These are phyloP conservation scores for Aspergillus sp. DNA, from an alignment of 2,329 filamentous ascomycete species.

Conservation along the genomic window DNA sequence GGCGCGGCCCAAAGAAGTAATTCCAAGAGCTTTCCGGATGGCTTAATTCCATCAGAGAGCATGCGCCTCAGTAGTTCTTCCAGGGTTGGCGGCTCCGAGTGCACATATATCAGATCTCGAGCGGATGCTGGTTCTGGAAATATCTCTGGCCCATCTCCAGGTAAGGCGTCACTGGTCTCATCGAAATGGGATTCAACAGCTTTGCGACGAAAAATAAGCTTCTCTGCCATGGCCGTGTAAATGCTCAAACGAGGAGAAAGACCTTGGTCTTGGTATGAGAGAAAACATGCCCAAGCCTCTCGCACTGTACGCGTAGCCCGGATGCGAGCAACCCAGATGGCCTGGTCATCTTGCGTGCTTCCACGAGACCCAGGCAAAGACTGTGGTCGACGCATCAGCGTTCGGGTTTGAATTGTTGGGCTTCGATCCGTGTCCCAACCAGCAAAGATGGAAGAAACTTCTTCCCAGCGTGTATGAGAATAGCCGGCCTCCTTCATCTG, in stretches of 20 bases:
- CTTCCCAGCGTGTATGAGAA: slow-evolving; percentile 44
- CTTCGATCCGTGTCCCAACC: slow-evolving; percentile 59
- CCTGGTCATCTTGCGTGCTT: slow-evolving; percentile 15
- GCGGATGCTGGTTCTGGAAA: slow-evolving; percentile 50
- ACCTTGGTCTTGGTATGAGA: slow-evolving; percentile 46
- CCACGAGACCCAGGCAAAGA: slow-evolving; percentile 11
- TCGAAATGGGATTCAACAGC: slow-evolving; percentile 17
- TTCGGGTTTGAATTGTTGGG: slow-evolving; percentile 56
- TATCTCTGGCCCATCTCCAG: slow-evolving; percentile 53
- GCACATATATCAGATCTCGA: slow-evolving; percentile 52
- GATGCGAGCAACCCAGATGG: slow-evolving; percentile 53
- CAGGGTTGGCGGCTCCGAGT: slow-evolving; percentile 46
- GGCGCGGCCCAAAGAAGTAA: slow-evolving; percentile 44
- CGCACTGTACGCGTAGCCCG: slow-evolving; percentile 53
- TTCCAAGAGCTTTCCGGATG: slow-evolving; percentile 39
- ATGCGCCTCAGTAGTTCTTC: slow-evolving; percentile 49
- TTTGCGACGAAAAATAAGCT: slow-evolving; percentile 40
- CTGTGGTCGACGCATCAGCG: slow-evolving; percentile 30
- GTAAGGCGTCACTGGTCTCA: slow-evolving; percentile 28
- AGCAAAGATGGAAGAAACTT: slow-evolving; percentile 47
- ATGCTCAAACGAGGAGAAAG: slow-evolving; percentile 34
- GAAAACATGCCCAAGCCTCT: slow-evolving; percentile 60
- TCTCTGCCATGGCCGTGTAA: slow-evolving; percentile 53
- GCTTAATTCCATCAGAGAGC: slow-evolving; percentile 37
- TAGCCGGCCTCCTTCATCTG: slow-evolving; percentile 58